phyloP scores from a whole-genome alignment of 495 filamentous ascomycete species.

The Acidomyces sp. region DNA sequence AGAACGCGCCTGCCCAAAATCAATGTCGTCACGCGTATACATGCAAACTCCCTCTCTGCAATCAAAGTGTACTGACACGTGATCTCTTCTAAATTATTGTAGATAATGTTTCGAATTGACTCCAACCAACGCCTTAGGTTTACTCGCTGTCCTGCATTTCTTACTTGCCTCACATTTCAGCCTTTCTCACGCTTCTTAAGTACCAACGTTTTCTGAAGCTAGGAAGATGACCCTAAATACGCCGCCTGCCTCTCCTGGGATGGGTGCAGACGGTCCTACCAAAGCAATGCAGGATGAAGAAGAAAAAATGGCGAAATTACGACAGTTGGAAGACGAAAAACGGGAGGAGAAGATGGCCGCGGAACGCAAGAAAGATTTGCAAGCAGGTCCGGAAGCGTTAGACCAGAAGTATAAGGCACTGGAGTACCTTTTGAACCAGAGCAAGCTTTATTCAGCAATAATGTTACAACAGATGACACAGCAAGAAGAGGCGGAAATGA shows the following conservation, averaged over 20 bases:
- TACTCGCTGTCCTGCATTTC: too few relatives aligned
- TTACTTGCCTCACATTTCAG: too few relatives aligned
- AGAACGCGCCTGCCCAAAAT: too few relatives aligned
- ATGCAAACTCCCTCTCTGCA: too few relatives aligned
- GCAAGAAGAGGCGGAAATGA: constrained; percentile 43
- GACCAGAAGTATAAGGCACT: constrained; percentile 38
- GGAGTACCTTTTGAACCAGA: constrained; percentile 35
- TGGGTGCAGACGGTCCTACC: constrained; percentile 11
- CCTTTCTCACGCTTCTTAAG: too few relatives aligned
- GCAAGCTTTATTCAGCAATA: constrained; percentile 38
- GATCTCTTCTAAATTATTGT: too few relatives aligned
- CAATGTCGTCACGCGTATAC: too few relatives aligned
- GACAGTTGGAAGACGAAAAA: constrained; percentile 37
- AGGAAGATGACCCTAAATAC: constrained; percentile 12
- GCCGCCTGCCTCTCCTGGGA: constrained; percentile 20
- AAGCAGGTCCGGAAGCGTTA: constrained; percentile 37
- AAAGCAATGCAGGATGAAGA: constrained; percentile 41
- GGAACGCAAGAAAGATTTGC: constrained; percentile 32
- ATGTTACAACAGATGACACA: constrained; percentile 52
- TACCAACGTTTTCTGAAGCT: constrained; percentile 15
- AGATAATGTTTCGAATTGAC: too few relatives aligned
- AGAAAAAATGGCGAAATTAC: constrained; percentile 33
- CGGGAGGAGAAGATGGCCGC: constrained; percentile 37
- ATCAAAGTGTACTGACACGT: too few relatives aligned
- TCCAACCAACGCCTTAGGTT: too few relatives aligned